Conservation (phyloP, 192 early-diverging fungal species). For the Entomortierella parvispora region DNA sequence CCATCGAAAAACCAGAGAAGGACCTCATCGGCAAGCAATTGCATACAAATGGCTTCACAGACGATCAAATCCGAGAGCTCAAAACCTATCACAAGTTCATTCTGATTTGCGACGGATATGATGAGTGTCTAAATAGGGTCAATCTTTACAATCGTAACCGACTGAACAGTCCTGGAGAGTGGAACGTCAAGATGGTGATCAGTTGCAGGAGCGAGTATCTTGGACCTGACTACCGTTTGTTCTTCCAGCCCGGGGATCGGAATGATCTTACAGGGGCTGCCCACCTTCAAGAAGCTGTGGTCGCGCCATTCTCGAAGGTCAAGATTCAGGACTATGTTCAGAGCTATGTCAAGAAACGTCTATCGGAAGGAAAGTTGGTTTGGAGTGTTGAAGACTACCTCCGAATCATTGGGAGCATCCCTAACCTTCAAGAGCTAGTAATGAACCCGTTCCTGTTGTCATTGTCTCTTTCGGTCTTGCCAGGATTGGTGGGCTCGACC, state of each 20-base stretch:
- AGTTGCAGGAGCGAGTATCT: slow-evolving; percentile 3
- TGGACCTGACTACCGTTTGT: background rate
- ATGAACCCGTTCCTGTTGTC: slow-evolving; percentile 20
- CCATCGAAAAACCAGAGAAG: slow-evolving; percentile 1
- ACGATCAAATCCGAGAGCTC: background rate
- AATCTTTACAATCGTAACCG: background rate
- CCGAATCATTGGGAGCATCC: background rate
- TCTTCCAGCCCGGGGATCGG: background rate
- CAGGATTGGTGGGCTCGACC: background rate
- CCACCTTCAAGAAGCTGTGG: background rate
- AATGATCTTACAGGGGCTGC: no score
- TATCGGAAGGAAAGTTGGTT: background rate
- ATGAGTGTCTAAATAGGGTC: background rate
- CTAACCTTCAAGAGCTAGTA: slow-evolving; percentile 14
- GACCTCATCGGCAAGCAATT: background rate
- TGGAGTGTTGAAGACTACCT: slow-evolving; percentile 3
- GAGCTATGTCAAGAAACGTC: background rate
- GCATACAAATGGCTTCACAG: background rate
- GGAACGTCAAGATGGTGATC: slow-evolving; percentile 8
- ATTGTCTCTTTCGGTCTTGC: slow-evolving; percentile 4
- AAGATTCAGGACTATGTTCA: background rate
- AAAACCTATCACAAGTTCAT: background rate
- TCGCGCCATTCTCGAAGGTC: background rate
- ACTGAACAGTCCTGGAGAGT: background rate
- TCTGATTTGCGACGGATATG: slow-evolving; percentile 12